A percentile compares a stretch with the other conserved stretches of the same genome.
phyloP scores from a whole-genome alignment of 192 early-diverging fungal species.

The Haplosporangium gracile region DNA sequence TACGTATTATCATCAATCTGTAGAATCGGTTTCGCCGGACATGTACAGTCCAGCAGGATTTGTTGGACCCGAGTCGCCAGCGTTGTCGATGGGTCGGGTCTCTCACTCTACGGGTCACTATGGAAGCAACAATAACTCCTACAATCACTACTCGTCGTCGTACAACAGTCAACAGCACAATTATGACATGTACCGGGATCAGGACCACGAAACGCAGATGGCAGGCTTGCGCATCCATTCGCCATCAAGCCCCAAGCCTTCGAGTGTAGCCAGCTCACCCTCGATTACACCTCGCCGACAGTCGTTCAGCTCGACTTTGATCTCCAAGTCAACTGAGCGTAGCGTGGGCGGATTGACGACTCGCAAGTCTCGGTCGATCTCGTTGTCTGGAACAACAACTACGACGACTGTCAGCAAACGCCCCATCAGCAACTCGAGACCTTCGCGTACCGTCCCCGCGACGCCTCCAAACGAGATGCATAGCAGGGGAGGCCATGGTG shows the following conservation, averaged over 20 bases:
- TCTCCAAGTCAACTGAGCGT: constrained; percentile 26
- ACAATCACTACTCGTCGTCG: constrained; percentile 21
- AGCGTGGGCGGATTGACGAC: constrained; percentile 28
- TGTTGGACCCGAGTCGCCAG: constrained; percentile 19
- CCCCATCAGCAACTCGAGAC: constrained; percentile 27
- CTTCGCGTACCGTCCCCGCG: constrained; percentile 29
- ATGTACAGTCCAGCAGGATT: constrained; percentile 51
- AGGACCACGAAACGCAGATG: constrained; percentile 50
- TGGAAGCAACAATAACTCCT: constrained; percentile 14
- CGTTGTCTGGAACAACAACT: constrained; percentile 37
- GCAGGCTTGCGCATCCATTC: constrained; percentile 51
- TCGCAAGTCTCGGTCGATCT: constrained; percentile 44
- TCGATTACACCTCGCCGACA: constrained; percentile 40
- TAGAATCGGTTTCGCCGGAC: constrained; percentile 45
- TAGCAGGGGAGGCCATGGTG: constrained; percentile 5
- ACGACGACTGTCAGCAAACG: constrained; percentile 45
- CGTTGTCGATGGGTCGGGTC: constrained; percentile 14
- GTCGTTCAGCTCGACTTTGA: constrained; percentile 42
- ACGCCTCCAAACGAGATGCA: constrained; percentile 24
- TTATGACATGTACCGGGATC: constrained; percentile 29
- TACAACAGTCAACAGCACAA: constrained; percentile 19
- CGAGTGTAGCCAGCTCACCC: constrained; percentile 9
- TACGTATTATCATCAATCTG: neutral
- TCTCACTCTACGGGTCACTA: constrained; percentile 23
- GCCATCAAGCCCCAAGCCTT: constrained; percentile 38